A percentile compares a stretch with the other conserved stretches of the same genome.
Evolutionary conservation across 805 yeast species (phyloP).

Genomic region (Zygotorulaspora chibaensis): DNA sequence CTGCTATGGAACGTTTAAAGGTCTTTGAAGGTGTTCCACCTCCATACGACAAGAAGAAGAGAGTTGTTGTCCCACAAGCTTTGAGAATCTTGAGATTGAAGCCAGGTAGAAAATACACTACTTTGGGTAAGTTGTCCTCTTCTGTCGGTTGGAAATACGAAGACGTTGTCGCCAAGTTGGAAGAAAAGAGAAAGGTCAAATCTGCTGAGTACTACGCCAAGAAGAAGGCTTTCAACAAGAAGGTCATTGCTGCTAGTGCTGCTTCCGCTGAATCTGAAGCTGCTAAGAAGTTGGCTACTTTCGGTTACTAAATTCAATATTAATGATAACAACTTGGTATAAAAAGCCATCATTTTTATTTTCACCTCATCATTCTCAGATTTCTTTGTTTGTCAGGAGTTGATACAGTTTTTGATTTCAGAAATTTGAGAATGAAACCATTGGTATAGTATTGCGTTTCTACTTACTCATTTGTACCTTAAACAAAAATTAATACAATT

Average conservation of each 20-base stretch:
- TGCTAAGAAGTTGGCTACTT: slow-evolving; percentile 88
- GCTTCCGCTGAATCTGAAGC: slow-evolving; percentile 86
- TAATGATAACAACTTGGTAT: slow-evolving; percentile 18
- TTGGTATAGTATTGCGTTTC: slow-evolving; percentile 18
- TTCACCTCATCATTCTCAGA: slow-evolving; percentile 6
- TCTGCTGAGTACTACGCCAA: slow-evolving; percentile 98
- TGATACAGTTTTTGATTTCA: neutral
- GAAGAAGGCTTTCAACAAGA: slow-evolving; percentile 95
- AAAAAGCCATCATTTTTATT: slow-evolving; percentile 17
- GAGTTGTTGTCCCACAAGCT: slow-evolving; percentile 99
- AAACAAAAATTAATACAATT: slow-evolving; percentile 15
- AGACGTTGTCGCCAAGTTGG: slow-evolving; percentile 93
- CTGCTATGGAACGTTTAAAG: slow-evolving; percentile 98
- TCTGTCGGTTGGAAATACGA: slow-evolving; percentile 99
- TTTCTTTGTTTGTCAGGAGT: slow-evolving; percentile 1
- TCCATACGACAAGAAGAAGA: slow-evolving; percentile 99
- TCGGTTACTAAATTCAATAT: slow-evolving; percentile 79
- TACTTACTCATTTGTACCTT: slow-evolving; percentile 20
- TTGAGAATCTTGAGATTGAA: slow-evolving; percentile 97
- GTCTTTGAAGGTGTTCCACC: slow-evolving; percentile 99
- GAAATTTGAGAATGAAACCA: slow-evolving; percentile 5
- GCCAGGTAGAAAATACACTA: slow-evolving; percentile 99
- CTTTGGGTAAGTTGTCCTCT: slow-evolving; percentile 92
- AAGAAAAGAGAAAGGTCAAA: slow-evolving; percentile 99
- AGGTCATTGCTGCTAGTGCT: slow-evolving; percentile 81